These are phyloP conservation scores for Rhododendron henanense DNA, from an alignment of 148 eudicot genomes.

Conservation along the genomic window DNA sequence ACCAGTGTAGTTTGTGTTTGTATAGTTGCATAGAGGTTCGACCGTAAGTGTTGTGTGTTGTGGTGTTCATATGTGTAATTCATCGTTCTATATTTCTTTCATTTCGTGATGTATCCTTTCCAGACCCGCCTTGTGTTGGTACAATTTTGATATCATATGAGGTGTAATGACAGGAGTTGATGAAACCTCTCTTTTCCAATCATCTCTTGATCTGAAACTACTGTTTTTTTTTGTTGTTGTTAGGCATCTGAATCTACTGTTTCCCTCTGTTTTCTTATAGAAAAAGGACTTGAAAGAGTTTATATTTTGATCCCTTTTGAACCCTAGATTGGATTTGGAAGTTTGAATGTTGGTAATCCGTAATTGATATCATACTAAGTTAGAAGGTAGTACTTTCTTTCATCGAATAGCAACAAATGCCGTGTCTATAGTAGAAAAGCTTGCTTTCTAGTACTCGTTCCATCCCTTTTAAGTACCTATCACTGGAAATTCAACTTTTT, in stretches of 20 bases:
- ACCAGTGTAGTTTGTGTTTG: background rate
- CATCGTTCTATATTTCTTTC: background rate
- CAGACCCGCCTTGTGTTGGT: background rate
- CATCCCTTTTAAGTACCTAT: background rate
- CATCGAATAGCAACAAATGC: too few species aligned
- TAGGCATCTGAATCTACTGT: background rate
- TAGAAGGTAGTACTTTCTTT: background rate
- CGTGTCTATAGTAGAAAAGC: background rate
- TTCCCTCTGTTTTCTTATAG: background rate
- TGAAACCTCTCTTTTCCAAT: background rate
- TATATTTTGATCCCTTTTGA: background rate
- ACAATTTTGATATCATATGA: background rate
- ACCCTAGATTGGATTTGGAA: too few species aligned
- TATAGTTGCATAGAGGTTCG: conserved; percentile 3
- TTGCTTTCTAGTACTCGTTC: background rate
- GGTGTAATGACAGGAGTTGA: background rate
- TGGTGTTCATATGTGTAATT: background rate
- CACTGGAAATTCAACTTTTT: background rate
- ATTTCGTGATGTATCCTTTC: background rate
- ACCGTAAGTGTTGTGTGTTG: background rate
- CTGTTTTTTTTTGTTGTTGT: background rate
- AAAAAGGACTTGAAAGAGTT: background rate
- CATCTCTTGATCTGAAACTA: background rate
- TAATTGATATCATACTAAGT: background rate
- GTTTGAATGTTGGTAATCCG: background rate